Evolutionary conservation across 805 yeast species (phyloP).

Genomic region (Kluyveromyces siamensis): DNA sequence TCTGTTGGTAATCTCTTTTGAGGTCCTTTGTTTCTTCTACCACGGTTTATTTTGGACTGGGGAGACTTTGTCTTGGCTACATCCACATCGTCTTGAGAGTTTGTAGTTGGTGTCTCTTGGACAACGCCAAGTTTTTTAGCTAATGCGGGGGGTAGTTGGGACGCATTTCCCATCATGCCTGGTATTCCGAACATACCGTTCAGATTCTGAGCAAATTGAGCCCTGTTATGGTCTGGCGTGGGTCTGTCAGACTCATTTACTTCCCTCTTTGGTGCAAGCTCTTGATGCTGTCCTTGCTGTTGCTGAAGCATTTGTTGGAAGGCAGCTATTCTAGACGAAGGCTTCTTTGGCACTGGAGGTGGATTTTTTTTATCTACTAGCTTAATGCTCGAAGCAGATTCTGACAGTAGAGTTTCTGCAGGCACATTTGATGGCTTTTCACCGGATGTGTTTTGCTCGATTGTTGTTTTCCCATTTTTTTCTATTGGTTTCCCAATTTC

Average conservation of each 20-base stretch:
- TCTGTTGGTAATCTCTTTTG: constrained; percentile 57
- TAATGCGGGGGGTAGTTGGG: constrained; percentile 15
- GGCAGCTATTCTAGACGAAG: constrained; percentile 72
- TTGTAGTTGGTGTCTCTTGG: constrained; percentile 6
- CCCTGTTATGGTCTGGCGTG: constrained; percentile 21
- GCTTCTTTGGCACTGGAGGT: constrained; percentile 68
- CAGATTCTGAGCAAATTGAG: constrained; percentile 48
- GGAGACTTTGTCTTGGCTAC: constrained; percentile 2
- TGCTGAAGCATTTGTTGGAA: constrained; percentile 66
- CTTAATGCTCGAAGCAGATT: neutral
- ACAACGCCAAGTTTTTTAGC: constrained; percentile 12
- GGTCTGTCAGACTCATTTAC: constrained; percentile 12
- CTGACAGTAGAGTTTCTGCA: neutral
- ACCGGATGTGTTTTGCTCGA: neutral
- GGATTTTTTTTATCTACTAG: constrained; percentile 27
- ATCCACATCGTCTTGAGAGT: neutral
- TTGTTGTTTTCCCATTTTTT: neutral
- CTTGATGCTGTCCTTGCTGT: constrained; percentile 35
- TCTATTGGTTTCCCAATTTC: neutral
- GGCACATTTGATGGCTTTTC: neutral
- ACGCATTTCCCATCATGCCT: constrained; percentile 34
- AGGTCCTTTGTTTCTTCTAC: constrained; percentile 61
- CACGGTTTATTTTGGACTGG: neutral
- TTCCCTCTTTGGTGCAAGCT: constrained; percentile 11
- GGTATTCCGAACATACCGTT: constrained; percentile 55